Evolutionary conservation across 2,329 filamentous ascomycete species (phyloP).

Genomic region (Didymella pinodella): DNA sequence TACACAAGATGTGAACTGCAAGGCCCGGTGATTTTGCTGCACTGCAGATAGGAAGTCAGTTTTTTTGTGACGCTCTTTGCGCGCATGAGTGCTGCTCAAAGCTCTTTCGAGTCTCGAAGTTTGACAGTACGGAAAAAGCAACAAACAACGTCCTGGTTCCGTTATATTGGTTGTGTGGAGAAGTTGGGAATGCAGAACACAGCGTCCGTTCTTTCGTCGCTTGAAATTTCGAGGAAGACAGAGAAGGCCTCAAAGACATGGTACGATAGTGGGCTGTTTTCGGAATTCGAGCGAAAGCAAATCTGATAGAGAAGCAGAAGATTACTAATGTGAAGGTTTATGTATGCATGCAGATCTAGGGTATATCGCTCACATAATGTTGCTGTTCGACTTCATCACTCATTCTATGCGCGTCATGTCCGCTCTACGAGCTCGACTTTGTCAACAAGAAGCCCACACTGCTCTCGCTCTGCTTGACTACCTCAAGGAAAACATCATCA

Average conservation of each 20-base stretch:
- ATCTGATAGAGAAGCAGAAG: neutral
- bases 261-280: neutral
- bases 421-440: conserved; percentile 45
- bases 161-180: no score
- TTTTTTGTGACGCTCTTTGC: no score
- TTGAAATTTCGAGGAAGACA: neutral
- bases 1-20: no score
- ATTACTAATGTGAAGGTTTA: neutral
- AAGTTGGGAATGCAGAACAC: no score
- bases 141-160: no score
- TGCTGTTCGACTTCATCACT: neutral
- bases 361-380: conserved; percentile 6
- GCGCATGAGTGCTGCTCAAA: no score
- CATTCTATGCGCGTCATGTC: neutral
- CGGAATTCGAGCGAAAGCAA: neutral
- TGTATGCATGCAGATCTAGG: conserved; percentile 8
- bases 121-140: no score
- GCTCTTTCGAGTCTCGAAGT: no score
- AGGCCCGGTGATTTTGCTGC: no score
- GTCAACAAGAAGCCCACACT: conserved; percentile 61
- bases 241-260: neutral
- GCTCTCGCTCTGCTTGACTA: conserved; percentile 57
- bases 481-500: conserved; percentile 59
- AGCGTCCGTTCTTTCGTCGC: no score
- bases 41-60: no score